Evolutionary conservation across 208 protist species (phyloP), one percentile per base, ranked within the genome.

Genomic region (Tritrichomonas foetus): DNA sequence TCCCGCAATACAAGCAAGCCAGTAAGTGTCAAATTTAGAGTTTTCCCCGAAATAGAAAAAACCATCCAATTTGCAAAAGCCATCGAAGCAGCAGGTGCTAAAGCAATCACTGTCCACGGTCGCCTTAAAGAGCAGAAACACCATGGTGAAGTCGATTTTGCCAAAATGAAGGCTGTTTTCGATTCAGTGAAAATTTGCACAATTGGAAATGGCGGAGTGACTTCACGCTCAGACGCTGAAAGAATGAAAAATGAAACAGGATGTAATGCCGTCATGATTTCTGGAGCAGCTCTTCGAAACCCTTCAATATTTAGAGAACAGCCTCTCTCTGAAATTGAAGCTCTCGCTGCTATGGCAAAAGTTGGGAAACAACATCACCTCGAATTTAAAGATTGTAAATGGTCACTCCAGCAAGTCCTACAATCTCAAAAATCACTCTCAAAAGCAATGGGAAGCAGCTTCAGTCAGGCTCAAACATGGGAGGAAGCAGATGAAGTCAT

Each of bases 31-130:
- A 89, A 89, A 89, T 53, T 89, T 16, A 47, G 78, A 30, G 47
- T 89, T 57, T 44, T 27, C 33, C 9, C 33, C 14, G 41, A 25
- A 89, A n/a, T 41, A 57, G 78, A 89, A 89, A 33, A 89, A 57
- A 57, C 78, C 8, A 53, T 89, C 57, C 78, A 89, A 89, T 89
- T 89, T 57, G 78, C 78, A 57, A 25, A 89, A 89, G 78, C 78
- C 1, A 57, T 89, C 13, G 78, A 53, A 13, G 20, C 25, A 5
- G 78, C 78, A 61, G 78, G 78, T 57, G 78, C 78, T 39, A 14
- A 5, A 1, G 78, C 78, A 89, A 89, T 89, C 39, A 89, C 78
- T n/a, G 78, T 89, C 13, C 78, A 89, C 39, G 78, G 78, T 5
- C 33, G 78, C 8, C 47, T 89, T 39, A 47, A 44, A 39, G 78